Evolutionary conservation across 2,329 filamentous ascomycete species (phyloP), one percentile per base, ranked within the genome.

Genomic region (Diaporthe sp.): DNA sequence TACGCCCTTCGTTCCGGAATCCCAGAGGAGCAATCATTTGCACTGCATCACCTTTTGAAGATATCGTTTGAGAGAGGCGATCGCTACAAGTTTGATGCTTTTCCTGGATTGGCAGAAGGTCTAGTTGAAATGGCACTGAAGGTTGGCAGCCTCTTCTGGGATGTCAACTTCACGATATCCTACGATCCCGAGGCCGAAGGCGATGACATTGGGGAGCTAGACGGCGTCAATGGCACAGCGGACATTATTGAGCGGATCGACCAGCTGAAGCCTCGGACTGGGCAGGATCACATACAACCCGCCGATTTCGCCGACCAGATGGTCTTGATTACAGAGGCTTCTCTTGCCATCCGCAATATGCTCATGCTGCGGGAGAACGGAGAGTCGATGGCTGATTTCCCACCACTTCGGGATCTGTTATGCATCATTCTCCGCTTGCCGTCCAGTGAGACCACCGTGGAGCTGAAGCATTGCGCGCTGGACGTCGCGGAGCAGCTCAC

Each of bases 21-120:
- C 37, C 90, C 90, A 4, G 90, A 92, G 17, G 96, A 99, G 82
- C 94, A 98, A 80, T 92, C 95, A n/a, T 98, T 97, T 84, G 96
- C 95, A 0, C 87, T 98, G 15, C 95, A 98, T 80, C 96, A 98
- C 80, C 86, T 98, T 5, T 95, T 98, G 76, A 98, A 98, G 82
- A 98, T 98, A 39, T 98, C 96, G 0, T 97, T 93, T 81, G 96
- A 98, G 83, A 91, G 96, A 58, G 96, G 96, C 61, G 97, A 98
- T 82, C 98, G 98, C 84, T 98, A 98, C 85, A 94, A 95, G 76
- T 98, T 98, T 79, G 95, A 98, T 80, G 94, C 95, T 7, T 98
- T 98, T 79, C 93, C 94, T 1, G 93, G 95, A 13, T 89, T 99
- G 39, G 95, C 95, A 0, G 97, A 98, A 83, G 94, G 94, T 4